phyloP scores from a whole-genome alignment of 768 basidiomycete genomes.

The Lactarius pseudohatsudake region DNA sequence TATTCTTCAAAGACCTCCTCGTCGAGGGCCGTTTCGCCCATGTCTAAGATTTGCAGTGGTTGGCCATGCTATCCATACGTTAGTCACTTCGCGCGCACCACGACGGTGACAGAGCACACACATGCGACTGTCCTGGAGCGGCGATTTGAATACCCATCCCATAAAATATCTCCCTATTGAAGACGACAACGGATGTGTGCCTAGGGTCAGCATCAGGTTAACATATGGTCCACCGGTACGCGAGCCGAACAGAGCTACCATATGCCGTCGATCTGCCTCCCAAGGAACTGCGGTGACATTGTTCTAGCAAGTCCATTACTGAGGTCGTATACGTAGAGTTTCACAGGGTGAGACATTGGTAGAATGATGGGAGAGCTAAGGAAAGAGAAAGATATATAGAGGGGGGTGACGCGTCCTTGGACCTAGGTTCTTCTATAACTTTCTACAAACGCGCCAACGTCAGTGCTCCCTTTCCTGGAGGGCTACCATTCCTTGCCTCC shows the following conservation, averaged over 20 bases:
- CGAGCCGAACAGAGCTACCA: conserved; percentile 53
- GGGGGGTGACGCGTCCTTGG: conserved; percentile 24
- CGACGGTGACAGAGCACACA: conserved; percentile 39
- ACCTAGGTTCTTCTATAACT: background rate
- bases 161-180: conserved; percentile 84
- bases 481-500: background rate
- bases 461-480: background rate
- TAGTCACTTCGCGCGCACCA: background rate
- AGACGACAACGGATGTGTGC: conserved; percentile 93
- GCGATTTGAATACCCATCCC: conserved; percentile 81
- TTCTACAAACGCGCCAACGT: conserved; percentile 13
- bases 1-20: conserved; percentile 87
- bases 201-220: conserved; percentile 39
- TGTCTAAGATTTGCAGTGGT: conserved; percentile 66
- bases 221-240: background rate
- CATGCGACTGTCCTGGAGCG: conserved; percentile 78
- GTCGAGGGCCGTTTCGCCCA: conserved; percentile 81
- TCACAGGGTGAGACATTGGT: conserved; percentile 44
- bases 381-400: background rate
- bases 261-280: conserved; percentile 89
- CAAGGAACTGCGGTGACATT: conserved; percentile 78
- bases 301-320: conserved; percentile 82
- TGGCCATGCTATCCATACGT: conserved; percentile 58
- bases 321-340: conserved; percentile 90
- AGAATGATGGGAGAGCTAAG: background rate